A percentile compares a stretch with the other conserved stretches of the same genome.
phyloP scores from a whole-genome alignment of 2,329 filamentous ascomycete genomes.

The Apiospora sp. region DNA sequence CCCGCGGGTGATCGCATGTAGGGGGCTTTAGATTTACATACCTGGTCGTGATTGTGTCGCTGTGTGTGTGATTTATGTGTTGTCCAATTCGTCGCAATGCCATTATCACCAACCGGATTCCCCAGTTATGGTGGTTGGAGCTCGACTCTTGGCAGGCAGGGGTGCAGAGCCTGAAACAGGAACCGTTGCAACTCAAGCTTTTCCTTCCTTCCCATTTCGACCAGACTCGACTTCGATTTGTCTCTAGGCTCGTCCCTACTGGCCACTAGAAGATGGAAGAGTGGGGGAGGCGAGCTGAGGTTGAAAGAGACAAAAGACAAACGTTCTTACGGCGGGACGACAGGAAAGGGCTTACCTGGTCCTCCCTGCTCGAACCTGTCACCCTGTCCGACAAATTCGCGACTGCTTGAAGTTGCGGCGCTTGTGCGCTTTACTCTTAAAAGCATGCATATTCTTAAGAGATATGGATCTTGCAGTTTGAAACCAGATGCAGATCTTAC shows the following conservation, averaged over 20 bases:
- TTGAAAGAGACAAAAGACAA: neutral
- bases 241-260: neutral
- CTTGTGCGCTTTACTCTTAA: neutral
- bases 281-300: neutral
- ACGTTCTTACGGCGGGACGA: neutral
- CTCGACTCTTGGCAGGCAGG: neutral
- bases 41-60: neutral
- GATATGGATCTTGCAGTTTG: neutral
- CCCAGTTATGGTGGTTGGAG: slow-evolving; percentile 10
- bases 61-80: neutral
- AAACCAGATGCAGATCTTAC: slow-evolving; percentile 17
- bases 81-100: neutral
- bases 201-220: neutral
- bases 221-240: neutral
- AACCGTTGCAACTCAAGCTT: slow-evolving; percentile 19
- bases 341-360: neutral
- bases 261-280: neutral
- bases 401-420: neutral
- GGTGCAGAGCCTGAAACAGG: slow-evolving; percentile 7
- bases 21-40: neutral
- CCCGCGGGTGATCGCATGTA: slow-evolving; percentile 9
- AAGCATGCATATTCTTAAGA: neutral
- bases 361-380: neutral
- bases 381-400: neutral
- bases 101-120: neutral